A percentile compares a stretch with the other conserved stretches of the same genome.
These are phyloP conservation scores for Stemphylium vesicarium DNA, from an alignment of 2,329 filamentous ascomycete genomes.

Conservation along the genomic window DNA sequence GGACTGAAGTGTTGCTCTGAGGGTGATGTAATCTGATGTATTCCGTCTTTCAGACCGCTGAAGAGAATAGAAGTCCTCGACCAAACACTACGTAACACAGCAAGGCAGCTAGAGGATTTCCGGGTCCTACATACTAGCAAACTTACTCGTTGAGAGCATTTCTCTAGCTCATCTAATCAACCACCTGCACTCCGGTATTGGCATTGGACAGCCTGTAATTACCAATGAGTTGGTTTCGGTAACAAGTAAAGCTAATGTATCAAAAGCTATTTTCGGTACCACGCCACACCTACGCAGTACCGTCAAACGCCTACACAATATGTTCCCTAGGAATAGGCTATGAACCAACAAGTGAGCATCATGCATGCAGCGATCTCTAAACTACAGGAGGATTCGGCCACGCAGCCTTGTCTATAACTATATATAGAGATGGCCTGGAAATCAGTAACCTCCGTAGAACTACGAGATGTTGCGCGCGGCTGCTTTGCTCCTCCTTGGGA, in stretches of 20 bases:
- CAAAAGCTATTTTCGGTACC: neutral
- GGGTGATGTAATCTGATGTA: no score
- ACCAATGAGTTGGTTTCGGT: neutral
- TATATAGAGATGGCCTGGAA: neutral
- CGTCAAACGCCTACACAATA: neutral
- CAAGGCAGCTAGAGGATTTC: no score
- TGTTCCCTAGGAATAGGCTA: neutral
- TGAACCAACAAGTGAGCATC: neutral
- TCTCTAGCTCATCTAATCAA: no score
- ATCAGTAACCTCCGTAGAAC: neutral
- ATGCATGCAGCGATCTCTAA: neutral
- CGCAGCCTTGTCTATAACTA: neutral
- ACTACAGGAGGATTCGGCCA: neutral
- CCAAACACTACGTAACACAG: no score
- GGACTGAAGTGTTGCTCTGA: no score
- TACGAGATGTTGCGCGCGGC: slow-evolving; percentile 20
- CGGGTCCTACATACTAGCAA: no score
- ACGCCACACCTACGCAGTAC: neutral
- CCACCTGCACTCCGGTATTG: no score
- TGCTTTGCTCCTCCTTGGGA: slow-evolving; percentile 6
- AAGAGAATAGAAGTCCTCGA: no score
- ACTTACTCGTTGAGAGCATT: no score
- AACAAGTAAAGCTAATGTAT: neutral
- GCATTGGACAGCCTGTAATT: no score
- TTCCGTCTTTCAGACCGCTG: no score